Conservation (phyloP, 495 filamentous ascomycete genomes). For the Paragyromitra xinjiangensis region DNA sequence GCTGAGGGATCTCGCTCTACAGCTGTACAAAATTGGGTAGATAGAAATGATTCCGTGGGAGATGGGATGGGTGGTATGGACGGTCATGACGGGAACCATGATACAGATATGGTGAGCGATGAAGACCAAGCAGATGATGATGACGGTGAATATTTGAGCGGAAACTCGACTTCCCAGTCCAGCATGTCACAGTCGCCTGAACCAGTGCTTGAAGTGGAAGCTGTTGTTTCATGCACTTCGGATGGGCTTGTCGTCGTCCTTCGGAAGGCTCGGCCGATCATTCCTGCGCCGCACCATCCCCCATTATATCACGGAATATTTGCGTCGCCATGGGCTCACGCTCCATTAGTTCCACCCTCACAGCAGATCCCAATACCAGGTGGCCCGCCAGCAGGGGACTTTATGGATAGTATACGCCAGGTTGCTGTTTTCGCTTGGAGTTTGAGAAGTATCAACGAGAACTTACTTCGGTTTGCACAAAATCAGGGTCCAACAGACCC, state of each 20-base stretch:
- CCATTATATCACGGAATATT: constrained; percentile 59
- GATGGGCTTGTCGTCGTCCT: constrained; percentile 87
- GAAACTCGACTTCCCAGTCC: constrained; percentile 48
- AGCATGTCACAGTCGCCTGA: constrained; percentile 49
- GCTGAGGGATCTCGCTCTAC: constrained; percentile 26
- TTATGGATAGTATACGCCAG: constrained; percentile 84
- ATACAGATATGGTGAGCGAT: constrained; percentile 56
- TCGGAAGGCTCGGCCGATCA: constrained; percentile 75
- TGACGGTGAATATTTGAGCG: constrained; percentile 21
- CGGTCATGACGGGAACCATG: background rate
- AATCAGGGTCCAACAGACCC: constrained; percentile 45
- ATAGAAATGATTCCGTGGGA: constrained; percentile 16
- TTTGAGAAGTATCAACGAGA: constrained; percentile 81
- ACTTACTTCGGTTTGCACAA: constrained; percentile 60
- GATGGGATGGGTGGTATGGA: constrained; percentile 7
- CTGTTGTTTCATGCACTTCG: constrained; percentile 88
- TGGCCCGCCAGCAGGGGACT: constrained; percentile 67
- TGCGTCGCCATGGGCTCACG: constrained; percentile 68
- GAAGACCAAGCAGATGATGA: constrained; percentile 58
- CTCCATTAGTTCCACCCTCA: constrained; percentile 59
- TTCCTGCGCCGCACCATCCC: constrained; percentile 65
- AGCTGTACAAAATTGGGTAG: constrained; percentile 36
- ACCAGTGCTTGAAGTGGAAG: constrained; percentile 74
- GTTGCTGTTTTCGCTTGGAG: constrained; percentile 87
- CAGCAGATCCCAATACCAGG: constrained; percentile 58